phyloP scores from a whole-genome alignment of 192 early-diverging fungal species.

The Lobosporangium transversale region DNA sequence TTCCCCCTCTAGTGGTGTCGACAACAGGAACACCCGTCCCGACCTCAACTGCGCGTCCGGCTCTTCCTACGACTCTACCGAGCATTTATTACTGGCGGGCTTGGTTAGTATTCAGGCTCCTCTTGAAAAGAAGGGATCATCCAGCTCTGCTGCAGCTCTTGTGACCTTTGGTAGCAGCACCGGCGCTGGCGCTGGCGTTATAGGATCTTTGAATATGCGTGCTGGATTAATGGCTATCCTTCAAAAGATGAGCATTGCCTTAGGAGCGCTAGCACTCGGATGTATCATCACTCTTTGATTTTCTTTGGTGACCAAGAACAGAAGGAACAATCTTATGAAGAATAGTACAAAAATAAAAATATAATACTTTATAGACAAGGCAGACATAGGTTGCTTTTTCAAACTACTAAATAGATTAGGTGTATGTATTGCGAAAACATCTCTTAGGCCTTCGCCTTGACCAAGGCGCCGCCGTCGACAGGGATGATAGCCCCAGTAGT shows the following conservation, averaged over 20 bases:
- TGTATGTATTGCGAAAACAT: not conserved
- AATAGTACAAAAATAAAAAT: too few species aligned
- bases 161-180: too few species aligned
- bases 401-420: not conserved
- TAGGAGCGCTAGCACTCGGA: constrained; percentile 11
- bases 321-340: not conserved
- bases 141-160: not conserved
- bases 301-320: not conserved
- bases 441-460: constrained; percentile 57
- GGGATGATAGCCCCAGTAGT: constrained; percentile 85
- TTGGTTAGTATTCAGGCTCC: constrained; percentile 3
- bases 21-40: not conserved
- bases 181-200: too few species aligned
- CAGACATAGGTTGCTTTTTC: not conserved
- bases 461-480: constrained; percentile 81
- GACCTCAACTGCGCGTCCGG: not conserved
- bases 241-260: constrained; percentile 8
- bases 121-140: not conserved
- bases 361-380: not conserved
- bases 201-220: not conserved
- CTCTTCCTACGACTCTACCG: not conserved
- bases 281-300: constrained; percentile 10
- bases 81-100: constrained; percentile 17
- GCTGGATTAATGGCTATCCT: not conserved
- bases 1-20: not conserved